These are phyloP conservation scores for Mycena sp. DNA, from an alignment of 1,284 basidiomycete genomes.

Conservation along the genomic window DNA sequence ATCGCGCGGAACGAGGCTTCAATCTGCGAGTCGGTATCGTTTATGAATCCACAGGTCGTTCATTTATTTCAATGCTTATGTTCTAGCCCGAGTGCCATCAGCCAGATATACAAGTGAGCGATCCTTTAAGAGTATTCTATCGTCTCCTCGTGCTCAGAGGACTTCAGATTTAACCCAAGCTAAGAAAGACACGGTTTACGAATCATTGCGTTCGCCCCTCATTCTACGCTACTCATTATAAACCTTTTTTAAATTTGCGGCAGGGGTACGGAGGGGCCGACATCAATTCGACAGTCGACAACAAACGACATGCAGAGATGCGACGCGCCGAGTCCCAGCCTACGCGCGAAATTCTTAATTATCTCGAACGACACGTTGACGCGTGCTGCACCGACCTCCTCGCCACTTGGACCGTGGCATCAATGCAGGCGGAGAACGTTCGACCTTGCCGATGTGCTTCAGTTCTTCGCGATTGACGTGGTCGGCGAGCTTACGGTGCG, in stretches of 20 bases:
- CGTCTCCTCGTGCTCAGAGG: not conserved
- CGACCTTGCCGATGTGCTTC: not conserved
- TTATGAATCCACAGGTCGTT: not conserved
- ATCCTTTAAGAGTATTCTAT: no score
- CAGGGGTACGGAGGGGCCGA: constrained; percentile 9
- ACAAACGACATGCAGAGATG: constrained; percentile 15
- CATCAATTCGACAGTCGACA: constrained; percentile 12
- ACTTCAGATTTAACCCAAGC: constrained; percentile 7
- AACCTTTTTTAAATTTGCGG: not conserved
- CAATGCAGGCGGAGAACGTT: not conserved
- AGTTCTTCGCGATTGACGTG: constrained; percentile 16
- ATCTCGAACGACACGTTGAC: constrained; percentile 5
- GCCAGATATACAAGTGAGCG: constrained; percentile 11
- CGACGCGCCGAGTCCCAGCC: constrained; percentile 14
- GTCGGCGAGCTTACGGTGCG: constrained; percentile 8
- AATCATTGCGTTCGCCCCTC: constrained; percentile 1
- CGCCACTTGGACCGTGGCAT: not conserved
- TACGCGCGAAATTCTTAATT: not conserved
- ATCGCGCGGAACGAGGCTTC: constrained; percentile 20
- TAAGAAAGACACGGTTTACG: constrained; percentile 17
- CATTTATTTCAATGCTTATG: not conserved
- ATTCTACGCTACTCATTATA: not conserved
- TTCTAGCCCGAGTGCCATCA: constrained; percentile 9
- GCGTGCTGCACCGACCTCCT: not conserved
- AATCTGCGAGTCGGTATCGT: constrained; percentile 15